Evolutionary conservation across 768 basidiomycete species (phyloP).

Genomic region (Mycena venus): DNA sequence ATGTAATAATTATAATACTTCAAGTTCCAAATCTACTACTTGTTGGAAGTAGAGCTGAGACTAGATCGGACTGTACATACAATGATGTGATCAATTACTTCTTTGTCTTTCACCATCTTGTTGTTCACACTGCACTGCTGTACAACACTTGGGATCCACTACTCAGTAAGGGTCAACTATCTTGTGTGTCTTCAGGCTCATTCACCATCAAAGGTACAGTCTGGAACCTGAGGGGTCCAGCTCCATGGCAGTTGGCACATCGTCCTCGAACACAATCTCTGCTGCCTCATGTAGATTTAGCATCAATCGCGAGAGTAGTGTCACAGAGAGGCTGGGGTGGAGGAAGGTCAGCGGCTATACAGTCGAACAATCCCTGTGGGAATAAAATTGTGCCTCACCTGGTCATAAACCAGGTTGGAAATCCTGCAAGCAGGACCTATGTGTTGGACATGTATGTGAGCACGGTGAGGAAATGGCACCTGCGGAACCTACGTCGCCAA

Average conservation of each 20-base stretch:
- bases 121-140: too few species aligned
- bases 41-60: too few species aligned
- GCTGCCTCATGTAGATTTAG: conserved; percentile 22
- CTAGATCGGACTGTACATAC: too few species aligned
- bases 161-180: background rate
- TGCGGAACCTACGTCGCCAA: conserved; percentile 7
- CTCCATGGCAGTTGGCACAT: background rate
- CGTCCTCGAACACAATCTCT: background rate
- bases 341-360: background rate
- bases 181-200: background rate
- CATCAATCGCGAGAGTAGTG: conserved; percentile 13
- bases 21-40: too few species aligned
- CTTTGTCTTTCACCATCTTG: too few species aligned
- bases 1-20: too few species aligned
- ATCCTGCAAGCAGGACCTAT: conserved; percentile 16
- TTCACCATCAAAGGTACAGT: background rate
- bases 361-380: background rate
- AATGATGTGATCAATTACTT: too few species aligned
- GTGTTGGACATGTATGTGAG: background rate
- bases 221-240: conserved; percentile 9
- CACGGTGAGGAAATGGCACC: background rate
- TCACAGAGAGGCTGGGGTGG: conserved; percentile 12
- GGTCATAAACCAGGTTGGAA: conserved; percentile 20
- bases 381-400: background rate
- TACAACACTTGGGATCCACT: too few species aligned